Evolutionary conservation across 371 early-diverging fungal species (phyloP), one percentile per base, ranked within the genome.

Genomic region (Mortierella sp.): DNA sequence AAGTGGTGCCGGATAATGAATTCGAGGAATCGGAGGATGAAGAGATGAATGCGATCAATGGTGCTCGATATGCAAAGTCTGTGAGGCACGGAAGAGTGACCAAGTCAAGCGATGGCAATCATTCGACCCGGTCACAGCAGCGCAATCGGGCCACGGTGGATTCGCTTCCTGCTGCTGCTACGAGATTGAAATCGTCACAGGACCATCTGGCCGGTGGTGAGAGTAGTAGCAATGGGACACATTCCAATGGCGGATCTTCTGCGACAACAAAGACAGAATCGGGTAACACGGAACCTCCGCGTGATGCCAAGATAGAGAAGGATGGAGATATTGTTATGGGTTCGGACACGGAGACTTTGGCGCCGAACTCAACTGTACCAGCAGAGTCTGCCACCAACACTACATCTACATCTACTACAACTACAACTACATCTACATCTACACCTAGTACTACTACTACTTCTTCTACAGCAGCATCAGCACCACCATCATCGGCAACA

Each of bases 21-120:
- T 79, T 85, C 30, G 87, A 88, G 12, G 91, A 91, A 46, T 88
- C 87, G 3, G 90, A 91, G 60, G 90, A 89, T 53, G 90, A 89
- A 45, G 84, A 76, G 27, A 62, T 18, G 19, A 76, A 76, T 45
- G 53, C 62, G 6, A 39, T 65, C 5, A 61, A 76, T 46, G 76
- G 76, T 41, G 53, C 69, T 9, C 70, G 66, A n/a, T 76, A 76
- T 28, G 41, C 76, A 41, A 61, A 64, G 23, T 76, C 76, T n/a
- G 26, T 66, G 27, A 57, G 76, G 27, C 64, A 58, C 46, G 62
- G 70, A 28, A 43, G 76, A 13, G 76, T 56, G 0, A 58, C 69
- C 5, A 76, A 73, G 47, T 46, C 57, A 6, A 49, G 21, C 47
- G 19, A 50, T 23, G 46, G 14, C 4, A 10, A 18, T 9, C 24